These are phyloP conservation scores for Eleusine coracana DNA, from an alignment of 176 grass and related monocot species.

Conservation along the genomic window DNA sequence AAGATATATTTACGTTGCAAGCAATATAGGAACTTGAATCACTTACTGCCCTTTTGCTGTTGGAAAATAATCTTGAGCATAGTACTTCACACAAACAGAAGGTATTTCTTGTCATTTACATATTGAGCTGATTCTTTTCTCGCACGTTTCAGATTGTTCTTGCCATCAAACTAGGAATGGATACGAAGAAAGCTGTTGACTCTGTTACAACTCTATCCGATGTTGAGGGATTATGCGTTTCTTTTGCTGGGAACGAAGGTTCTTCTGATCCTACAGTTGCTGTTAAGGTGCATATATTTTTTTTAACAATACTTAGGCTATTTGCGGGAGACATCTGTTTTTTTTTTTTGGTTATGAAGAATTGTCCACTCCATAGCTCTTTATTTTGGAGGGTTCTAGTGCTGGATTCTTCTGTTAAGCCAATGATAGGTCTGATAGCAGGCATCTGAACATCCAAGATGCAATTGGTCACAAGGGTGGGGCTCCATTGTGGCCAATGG, in stretches of 20 bases:
- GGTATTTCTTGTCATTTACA: conserved; percentile 6
- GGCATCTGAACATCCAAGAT: neutral
- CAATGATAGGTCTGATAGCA: neutral
- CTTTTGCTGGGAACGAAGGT: conserved; percentile 69
- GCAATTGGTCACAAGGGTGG: neutral
- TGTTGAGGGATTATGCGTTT: conserved; percentile 80
- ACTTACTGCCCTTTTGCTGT: neutral
- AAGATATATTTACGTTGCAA: neutral
- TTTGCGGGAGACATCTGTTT: neutral
- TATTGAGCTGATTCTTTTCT: conserved; percentile 19
- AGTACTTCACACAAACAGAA: neutral
- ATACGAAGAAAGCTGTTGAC: conserved; percentile 56
- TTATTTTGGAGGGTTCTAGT: neutral
- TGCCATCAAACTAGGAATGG: conserved; percentile 86
- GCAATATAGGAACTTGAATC: neutral
- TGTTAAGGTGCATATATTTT: conserved; percentile 61
- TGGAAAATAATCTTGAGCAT: neutral
- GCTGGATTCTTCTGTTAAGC: neutral
- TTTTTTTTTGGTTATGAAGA: neutral
- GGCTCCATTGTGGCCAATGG: neutral
- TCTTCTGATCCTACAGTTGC: conserved; percentile 81
- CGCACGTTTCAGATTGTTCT: conserved; percentile 69
- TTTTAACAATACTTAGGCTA: neutral
- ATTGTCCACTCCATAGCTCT: neutral
- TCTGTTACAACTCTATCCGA: conserved; percentile 82